phyloP scores from a whole-genome alignment of 257 asterid species.

The Solanum sitiens region DNA sequence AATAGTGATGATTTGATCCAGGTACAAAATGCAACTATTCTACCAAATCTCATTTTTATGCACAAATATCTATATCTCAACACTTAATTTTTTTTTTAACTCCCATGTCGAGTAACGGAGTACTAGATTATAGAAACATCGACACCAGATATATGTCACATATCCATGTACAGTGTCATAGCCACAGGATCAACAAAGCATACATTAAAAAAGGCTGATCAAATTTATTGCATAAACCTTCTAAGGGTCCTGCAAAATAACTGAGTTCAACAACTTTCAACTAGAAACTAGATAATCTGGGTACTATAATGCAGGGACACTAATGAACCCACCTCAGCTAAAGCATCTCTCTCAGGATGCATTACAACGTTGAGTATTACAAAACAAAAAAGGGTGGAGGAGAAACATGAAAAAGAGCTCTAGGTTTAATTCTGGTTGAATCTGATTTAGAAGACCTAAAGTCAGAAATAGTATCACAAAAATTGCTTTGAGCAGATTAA shows the following conservation, averaged over 20 bases:
- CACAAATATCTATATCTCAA: neutral
- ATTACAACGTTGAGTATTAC: neutral
- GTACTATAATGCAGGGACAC: neutral
- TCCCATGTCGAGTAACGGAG: neutral
- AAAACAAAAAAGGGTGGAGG: neutral
- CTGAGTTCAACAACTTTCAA: neutral
- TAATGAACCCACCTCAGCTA: neutral
- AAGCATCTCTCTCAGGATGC: neutral
- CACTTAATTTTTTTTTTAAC: no score
- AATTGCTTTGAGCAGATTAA: slow-evolving; percentile 47
- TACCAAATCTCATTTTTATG: neutral
- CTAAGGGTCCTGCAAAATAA: neutral
- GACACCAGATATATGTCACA: neutral
- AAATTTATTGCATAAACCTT: neutral
- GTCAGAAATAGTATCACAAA: slow-evolving; percentile 25
- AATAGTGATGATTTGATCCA: neutral
- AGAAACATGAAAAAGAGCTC: neutral
- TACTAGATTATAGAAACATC: no score
- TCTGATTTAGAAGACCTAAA: slow-evolving; percentile 7
- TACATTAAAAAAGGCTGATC: neutral
- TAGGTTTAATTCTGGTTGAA: neutral
- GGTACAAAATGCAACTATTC: neutral
- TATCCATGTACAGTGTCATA: neutral
- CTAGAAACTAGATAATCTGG: neutral
- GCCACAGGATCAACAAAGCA: neutral